Conservation (phyloP, 2,329 filamentous ascomycete species). For the Alternaria atra region DNA sequence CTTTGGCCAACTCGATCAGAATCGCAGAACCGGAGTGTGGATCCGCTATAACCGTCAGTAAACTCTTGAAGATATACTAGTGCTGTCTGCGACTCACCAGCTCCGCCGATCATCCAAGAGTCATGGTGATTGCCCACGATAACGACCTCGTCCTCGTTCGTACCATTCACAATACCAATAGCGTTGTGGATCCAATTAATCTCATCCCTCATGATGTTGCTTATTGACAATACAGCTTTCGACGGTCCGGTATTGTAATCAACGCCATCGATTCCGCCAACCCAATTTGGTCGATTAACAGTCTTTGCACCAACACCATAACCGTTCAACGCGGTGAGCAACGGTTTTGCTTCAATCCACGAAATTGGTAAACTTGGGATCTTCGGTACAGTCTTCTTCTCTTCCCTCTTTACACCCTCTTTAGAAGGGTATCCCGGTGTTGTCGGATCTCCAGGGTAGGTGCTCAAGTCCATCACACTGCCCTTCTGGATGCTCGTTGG, state of each 20-base stretch:
- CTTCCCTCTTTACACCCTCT: conserved; percentile 76
- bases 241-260: conserved; percentile 49
- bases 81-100: conserved; percentile 25
- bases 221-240: conserved; percentile 56
- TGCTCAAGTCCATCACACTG: conserved; percentile 66
- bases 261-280: conserved; percentile 40
- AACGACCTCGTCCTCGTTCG: conserved; percentile 64
- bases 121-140: conserved; percentile 64
- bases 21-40: conserved; percentile 61
- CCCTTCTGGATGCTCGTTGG: conserved; percentile 57
- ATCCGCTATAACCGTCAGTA: conserved; percentile 47
- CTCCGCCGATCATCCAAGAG: conserved; percentile 63
- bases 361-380: conserved; percentile 91
- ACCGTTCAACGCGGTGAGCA: conserved; percentile 82
- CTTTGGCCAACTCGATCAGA: conserved; percentile 59
- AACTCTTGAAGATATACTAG: background rate
- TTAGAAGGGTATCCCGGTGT: conserved; percentile 77
- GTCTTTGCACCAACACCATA: conserved; percentile 68
- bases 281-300: conserved; percentile 49
- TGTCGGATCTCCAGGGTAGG: conserved; percentile 57
- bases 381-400: conserved; percentile 66
- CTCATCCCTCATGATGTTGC: conserved; percentile 80
- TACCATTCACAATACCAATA: conserved; percentile 72
- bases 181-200: conserved; percentile 80
- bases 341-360: conserved; percentile 80